Base-by-base conservation (phyloP, 2,329 filamentous ascomycete species). In the Moelleriella libera region DNA sequence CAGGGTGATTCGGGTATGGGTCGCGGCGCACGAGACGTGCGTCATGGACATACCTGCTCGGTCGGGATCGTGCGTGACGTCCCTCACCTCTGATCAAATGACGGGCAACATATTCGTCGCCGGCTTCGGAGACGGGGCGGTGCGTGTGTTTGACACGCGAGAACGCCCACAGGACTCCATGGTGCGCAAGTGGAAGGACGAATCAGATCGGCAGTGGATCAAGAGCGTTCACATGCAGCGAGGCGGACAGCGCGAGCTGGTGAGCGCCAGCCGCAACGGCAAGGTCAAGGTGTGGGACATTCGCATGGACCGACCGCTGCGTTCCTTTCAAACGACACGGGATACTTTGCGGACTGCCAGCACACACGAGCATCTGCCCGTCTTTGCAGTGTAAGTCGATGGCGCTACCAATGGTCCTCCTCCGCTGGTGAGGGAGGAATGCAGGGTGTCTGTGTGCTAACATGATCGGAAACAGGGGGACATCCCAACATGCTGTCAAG, bases 241-340 rank as follows among this genome's bases (percentile, higher is more conserved):
- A 42, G 92, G 92, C 51, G 92, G 92, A 2, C 82, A 95, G 64
- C 77, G 92, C 49, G 92, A 98, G 64, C 75, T 98, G 41, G 74
- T 98, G 47, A 90, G 84, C 42, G 92, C 88, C 21, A 94, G 88
- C 60, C 80, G 88, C 44, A 92, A 95, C 58, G 92, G 92, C 51
- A 92, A 92, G 60, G 85, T 98, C 53, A 89, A 87, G 62, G 72
- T 98, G 12, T 98, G 92, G 92, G 92, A 98, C 63, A 88, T 98
- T 45, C 80, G 92, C 45, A 87, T 88, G 80, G 85, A 92, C 53
- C 75, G 75, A 54, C 82, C 85, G 5, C 71, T 94, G 45, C 80
- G 82, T 50, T 80, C 80, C 2, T 83, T 90, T 57, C 75, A 80
- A 59, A 81, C 84, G 6, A 90, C 86, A 3, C 80, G 76, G 50